Evolutionary conservation across 179 eudicot genomes (phyloP).

Genomic region (Pouteria campechiana): DNA sequence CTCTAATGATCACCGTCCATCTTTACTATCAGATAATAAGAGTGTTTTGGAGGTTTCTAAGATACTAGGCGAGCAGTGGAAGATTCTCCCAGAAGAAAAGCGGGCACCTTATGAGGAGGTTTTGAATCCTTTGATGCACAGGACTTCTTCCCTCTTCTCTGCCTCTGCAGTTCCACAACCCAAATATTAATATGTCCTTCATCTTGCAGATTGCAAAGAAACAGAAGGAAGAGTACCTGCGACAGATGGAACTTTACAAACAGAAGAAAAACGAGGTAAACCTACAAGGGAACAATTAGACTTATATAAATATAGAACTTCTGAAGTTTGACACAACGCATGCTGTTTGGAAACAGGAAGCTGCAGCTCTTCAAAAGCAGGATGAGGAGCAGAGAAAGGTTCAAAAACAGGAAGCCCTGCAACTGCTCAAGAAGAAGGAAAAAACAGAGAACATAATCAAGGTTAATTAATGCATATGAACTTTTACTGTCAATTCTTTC

Average conservation of each 20-base stretch:
- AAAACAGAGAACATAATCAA: constrained; percentile 78
- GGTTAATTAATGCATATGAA: constrained; percentile 13
- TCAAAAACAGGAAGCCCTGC: constrained; percentile 81
- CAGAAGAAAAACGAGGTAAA: constrained; percentile 75
- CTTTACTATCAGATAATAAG: constrained; percentile 50
- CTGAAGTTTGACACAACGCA: too few relatives aligned
- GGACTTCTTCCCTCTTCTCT: not conserved
- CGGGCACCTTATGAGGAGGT: constrained; percentile 70
- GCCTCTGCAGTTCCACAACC: not conserved
- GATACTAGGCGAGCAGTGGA: constrained; percentile 86
- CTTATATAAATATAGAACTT: too few relatives aligned
- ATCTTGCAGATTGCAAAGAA: constrained; percentile 38
- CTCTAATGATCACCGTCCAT: constrained; percentile 42
- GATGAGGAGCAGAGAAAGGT: constrained; percentile 71
- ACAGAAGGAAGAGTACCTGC: constrained; percentile 50
- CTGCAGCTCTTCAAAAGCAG: constrained; percentile 40
- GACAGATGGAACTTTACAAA: constrained; percentile 72
- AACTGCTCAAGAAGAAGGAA: constrained; percentile 84
- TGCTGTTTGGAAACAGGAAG: too few relatives aligned
- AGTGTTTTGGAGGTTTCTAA: constrained; percentile 61
- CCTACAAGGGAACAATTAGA: too few relatives aligned
- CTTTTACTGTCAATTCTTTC: not conserved
- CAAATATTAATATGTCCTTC: not conserved
- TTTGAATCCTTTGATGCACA: not conserved
- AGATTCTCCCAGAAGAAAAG: constrained; percentile 62